Evolutionary conservation across 2,329 filamentous ascomycete species (phyloP), one percentile per base, ranked within the genome.

Genomic region (Aspergillus aculeatinus): DNA sequence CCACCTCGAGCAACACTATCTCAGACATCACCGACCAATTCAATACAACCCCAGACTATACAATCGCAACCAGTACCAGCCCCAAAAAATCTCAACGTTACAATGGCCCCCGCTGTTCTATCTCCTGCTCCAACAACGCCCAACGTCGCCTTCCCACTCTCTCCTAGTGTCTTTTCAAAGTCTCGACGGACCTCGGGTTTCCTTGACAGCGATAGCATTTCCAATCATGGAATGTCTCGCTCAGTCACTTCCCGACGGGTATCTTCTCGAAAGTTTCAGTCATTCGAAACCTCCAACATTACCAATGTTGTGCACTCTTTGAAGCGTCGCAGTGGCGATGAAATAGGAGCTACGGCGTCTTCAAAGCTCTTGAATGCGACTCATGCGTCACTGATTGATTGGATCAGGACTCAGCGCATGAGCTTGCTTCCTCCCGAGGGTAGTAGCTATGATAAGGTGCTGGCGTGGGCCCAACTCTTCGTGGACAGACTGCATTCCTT

Each of bases 391-490:
- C 51, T 67, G 5, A 31, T 66, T 3, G 75, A 78, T 5, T 79
- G 75, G 75, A 77, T 79, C 48, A 66, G 74, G 12, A 56, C 67
- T 10, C 68, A 78, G 64, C 74, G 77, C 16, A 72, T 78, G 73
- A 74, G 68, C 56, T 67, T 74, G 48, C 63, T 78, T 19, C 77
- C 77, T 0, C 69, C 75, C 0, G 75, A 78, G 59, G 77, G 77
- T 35, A 77, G 76, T 63, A 72, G 67, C 58, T 77, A 77, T 54
- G 77, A 79, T 60, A 77, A 76, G 57, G 76, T 77, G 2, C 65
- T 79, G 11, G 66, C 69, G 2, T 78, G 76, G 76, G 75, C 77
- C 0, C 69, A 74, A 58, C 64, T 78, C 0, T 79, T 78, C 44
- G 65, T 76, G 16, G 74, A 76, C 35, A 63, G 75, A 7, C 56